These are phyloP conservation scores for Pinus albicaulis DNA, from an alignment of 75 land plant species.

Conservation along the genomic window DNA sequence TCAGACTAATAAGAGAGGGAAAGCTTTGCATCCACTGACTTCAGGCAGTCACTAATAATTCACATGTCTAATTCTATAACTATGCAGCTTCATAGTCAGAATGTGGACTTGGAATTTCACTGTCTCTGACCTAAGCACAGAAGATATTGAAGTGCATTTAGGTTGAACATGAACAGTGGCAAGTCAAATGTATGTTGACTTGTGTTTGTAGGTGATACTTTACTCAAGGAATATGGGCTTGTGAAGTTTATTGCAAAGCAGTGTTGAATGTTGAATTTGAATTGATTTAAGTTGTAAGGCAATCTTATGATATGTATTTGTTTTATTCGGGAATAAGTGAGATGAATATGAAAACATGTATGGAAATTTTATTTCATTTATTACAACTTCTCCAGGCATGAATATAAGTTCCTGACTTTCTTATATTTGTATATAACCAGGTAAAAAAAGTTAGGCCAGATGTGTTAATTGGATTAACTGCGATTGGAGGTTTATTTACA, in stretches of 20 bases:
- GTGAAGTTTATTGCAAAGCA: background rate
- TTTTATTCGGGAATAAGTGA: background rate
- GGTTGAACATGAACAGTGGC: background rate
- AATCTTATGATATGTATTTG: background rate
- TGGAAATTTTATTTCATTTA: background rate
- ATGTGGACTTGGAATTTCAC: background rate
- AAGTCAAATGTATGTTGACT: background rate
- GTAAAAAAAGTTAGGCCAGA: conserved; percentile 92
- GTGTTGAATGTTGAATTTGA: too few species aligned
- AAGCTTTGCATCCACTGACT: background rate
- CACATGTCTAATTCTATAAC: background rate
- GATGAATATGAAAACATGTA: too few species aligned
- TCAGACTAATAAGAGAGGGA: background rate
- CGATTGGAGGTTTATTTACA: conserved; percentile 91
- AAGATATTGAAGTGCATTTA: background rate
- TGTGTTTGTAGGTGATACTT: background rate
- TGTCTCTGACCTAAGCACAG: background rate
- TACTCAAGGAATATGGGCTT: background rate
- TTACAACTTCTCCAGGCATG: background rate
- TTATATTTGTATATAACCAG: conserved; percentile 32
- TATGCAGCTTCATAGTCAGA: background rate
- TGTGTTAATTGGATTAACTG: conserved; percentile 95
- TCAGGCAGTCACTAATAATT: background rate
- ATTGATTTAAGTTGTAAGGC: background rate
- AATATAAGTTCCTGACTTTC: background rate